Percentiles rank a stretch among this genome's conserved stretches.
These are phyloP conservation scores for Erucastrum elatum DNA, from an alignment of 345 rosid genomes.

Conservation along the genomic window DNA sequence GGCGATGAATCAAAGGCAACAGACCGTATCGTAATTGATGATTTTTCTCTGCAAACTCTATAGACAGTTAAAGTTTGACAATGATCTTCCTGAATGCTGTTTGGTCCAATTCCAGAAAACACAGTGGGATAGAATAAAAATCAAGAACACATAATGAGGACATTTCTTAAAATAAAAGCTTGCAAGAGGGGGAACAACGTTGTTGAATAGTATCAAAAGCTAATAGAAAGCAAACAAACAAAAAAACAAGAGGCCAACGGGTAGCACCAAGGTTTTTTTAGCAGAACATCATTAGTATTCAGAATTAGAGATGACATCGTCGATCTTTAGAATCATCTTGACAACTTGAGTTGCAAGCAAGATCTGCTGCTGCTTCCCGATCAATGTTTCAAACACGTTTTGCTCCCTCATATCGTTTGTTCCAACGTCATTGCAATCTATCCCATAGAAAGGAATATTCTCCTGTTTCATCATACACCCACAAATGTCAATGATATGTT, in stretches of 20 bases:
- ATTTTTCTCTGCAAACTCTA: background rate
- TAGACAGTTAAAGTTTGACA: background rate
- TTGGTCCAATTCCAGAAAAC: background rate
- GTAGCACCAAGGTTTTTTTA: background rate
- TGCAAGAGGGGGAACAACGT: background rate
- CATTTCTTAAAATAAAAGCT: slow-evolving; percentile 18
- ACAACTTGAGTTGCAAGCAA: slow-evolving; percentile 98
- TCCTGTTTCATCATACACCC: slow-evolving; percentile 51
- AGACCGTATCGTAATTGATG: background rate
- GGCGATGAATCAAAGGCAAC: background rate
- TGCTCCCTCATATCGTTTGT: slow-evolving; percentile 96
- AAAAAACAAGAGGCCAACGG: background rate
- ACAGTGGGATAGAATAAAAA: background rate
- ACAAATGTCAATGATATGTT: background rate
- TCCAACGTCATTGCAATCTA: slow-evolving; percentile 94
- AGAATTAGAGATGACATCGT: slow-evolving; percentile 86
- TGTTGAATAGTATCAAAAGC: slow-evolving; percentile 20
- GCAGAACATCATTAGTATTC: slow-evolving; percentile 47
- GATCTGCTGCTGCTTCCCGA: slow-evolving; percentile 96
- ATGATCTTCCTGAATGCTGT: background rate
- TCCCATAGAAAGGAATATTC: slow-evolving; percentile 72
- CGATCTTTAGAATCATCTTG: slow-evolving; percentile 94
- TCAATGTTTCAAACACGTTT: slow-evolving; percentile 88
- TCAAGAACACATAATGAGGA: background rate
- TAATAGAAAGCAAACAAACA: slow-evolving; percentile 1